Evolutionary conservation across 192 early-diverging fungal genomes (phyloP), one percentile per base, ranked within the genome.

Genomic region (Neocallimastix lanati): DNA sequence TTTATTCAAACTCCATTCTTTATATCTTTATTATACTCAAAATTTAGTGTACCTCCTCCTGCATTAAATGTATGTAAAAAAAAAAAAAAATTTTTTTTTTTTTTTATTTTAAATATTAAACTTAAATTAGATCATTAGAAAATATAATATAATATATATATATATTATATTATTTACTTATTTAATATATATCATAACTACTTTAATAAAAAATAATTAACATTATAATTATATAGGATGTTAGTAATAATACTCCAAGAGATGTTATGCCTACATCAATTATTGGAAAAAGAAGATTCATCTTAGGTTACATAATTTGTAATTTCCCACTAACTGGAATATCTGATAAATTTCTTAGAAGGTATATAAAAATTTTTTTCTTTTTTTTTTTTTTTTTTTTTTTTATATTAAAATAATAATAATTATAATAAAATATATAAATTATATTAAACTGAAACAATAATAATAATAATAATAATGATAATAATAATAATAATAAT

Each of bases 1-100:
- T 89, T 88, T 81, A 82, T 90, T 13, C 89, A 90, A 35, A 36
- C 80, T 14, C 89, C 89, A 18, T 85, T 87, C 40, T 90, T 87
- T 86, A 83, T 88, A 33, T 77, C 88, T 15, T 36, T 90, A 28
- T 76, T 90, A 25, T 82, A 84, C 77, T 83, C 86, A 12, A 90
- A 90, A 78, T 80, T 90, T 25, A 82, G 58, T 28, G 81, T 87
- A 21, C 80, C 84, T 7, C 89, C 89, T 21, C 89, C 87, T 4
- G 83, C 87, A 5, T 14, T 83, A 28, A 38, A 82, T 18, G 85
- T 80, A 28, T 27, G 4, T 18, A 1, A 77, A 2, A 77, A 37
- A 29, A 18, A 18, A 77, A 21, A 21, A 30, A 29, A 14, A 14
- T 29, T 12, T n/a, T n/a, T n/a, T n/a, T n/a, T n/a, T n/a, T n/a